Evolutionary conservation across 257 asterid species (phyloP).

Genomic region (Scutellaria galericulata): DNA sequence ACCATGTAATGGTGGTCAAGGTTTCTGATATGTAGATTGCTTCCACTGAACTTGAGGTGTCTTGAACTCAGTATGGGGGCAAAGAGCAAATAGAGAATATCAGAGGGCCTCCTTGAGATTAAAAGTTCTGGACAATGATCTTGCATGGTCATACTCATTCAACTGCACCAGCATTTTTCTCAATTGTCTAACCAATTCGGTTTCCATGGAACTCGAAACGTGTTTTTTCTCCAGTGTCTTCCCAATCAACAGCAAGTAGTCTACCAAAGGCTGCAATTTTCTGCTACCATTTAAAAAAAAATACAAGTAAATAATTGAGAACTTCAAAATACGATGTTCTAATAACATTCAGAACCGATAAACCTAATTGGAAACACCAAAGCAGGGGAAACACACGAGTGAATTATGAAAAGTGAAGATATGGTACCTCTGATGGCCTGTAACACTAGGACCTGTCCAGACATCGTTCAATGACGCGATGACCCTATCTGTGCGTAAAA

Average conservation of each 20-base stretch:
- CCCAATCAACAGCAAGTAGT: constrained; percentile 68
- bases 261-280: constrained; percentile 79
- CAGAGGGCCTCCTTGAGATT: constrained; percentile 93
- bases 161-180: constrained; percentile 94
- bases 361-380: not conserved
- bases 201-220: constrained; percentile 45
- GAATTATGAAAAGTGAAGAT: constrained; percentile 3
- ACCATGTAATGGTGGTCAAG: too few relatives aligned
- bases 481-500: constrained; percentile 75
- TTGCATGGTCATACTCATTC: constrained; percentile 82
- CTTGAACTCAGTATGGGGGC: not conserved
- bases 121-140: constrained; percentile 69
- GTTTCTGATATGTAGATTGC: too few relatives aligned
- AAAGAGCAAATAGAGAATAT: constrained; percentile 9
- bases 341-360: not conserved
- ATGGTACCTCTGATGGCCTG: constrained; percentile 68
- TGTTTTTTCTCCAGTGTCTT: constrained; percentile 64
- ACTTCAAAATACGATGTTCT: not conserved
- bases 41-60: not conserved
- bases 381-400: not conserved
- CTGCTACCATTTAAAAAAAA: constrained; percentile 36
- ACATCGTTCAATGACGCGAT: constrained; percentile 80
- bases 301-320: too few relatives aligned
- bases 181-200: constrained; percentile 74
- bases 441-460: constrained; percentile 80